Conservation (phyloP, 495 filamentous ascomycete genomes). For the Podospora appendiculata region DNA sequence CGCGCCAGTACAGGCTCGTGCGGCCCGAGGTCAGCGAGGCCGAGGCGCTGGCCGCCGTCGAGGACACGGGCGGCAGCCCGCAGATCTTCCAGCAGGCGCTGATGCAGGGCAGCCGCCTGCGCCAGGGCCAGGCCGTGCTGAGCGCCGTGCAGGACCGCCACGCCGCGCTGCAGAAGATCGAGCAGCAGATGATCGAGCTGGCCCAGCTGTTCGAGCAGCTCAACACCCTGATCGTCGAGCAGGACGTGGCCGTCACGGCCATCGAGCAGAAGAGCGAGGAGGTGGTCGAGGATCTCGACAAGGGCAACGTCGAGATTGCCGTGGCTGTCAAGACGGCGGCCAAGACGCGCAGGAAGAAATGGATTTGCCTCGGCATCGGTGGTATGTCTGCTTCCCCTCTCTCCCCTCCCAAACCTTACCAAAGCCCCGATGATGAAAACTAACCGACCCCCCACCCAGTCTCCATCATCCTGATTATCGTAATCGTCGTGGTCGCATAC, state of each 20-base stretch:
- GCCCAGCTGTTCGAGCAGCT: conserved; percentile 57
- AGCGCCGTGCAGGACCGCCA: conserved; percentile 75
- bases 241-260: conserved; percentile 65
- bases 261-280: conserved; percentile 81
- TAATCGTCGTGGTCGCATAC: conserved; percentile 40
- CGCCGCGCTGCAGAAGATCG: conserved; percentile 84
- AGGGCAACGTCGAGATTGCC: conserved; percentile 73
- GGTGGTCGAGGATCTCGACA: conserved; percentile 65
- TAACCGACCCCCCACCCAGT: conserved; percentile 24
- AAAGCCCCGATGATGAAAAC: too few species aligned
- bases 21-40: conserved; percentile 73
- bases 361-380: conserved; percentile 81
- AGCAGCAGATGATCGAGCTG: conserved; percentile 78
- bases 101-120: conserved; percentile 63
- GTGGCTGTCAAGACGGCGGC: conserved; percentile 73
- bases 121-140: conserved; percentile 70
- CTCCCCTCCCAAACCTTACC: too few species aligned
- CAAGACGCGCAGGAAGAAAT: conserved; percentile 87
- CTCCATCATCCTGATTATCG: conserved; percentile 43
- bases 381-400: conserved; percentile 48
- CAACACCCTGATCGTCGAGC: conserved; percentile 71
- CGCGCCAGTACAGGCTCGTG: conserved; percentile 84
- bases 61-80: conserved; percentile 56
- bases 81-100: conserved; percentile 79
- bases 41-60: conserved; percentile 69